Evolutionary conservation across 179 eudicot species (phyloP), one percentile per base, ranked within the genome.

Genomic region (Amaranthus tricolor): DNA sequence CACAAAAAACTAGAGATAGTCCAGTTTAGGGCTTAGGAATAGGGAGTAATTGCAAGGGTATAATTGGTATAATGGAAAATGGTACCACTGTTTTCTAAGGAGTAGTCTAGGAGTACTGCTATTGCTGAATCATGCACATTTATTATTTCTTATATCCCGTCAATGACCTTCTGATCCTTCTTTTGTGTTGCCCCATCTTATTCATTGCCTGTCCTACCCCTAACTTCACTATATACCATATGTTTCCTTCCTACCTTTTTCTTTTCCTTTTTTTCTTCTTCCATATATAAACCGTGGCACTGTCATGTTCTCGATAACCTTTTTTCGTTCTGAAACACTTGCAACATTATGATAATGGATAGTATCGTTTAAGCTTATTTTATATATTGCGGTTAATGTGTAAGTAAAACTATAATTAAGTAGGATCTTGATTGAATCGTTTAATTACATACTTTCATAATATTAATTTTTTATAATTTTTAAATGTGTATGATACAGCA

Each of bases 151-250:
- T 19, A 17, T 45, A 58, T 59, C 75, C 44, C 75, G 47, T 59
- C 75, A 45, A 57, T 59, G 73, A 31, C 73, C 73, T 70, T 53
- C 73, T 70, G 51, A 70, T 70, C 73, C 73, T 70, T 70, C 62
- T 70, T 62, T 54, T 54, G 43, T 70, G 21, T 62, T 70, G 12
- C 66, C 75, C 75, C 66, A 60, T 58, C 75, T 72, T 45, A 58
- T 72, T 72, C 60, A 72, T 72, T 72, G 75, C 75, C 7, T 19
- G 43, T 53, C 9, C 56, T 31, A 4, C 40, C 40, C 40, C 40
- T 31, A 59, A 43, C 75, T 59, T 72, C 20, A 48, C 10, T 60
- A 58, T 47, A 43, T 17, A 44, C 63, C 71, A 67, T 50, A 19
- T 72, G 54, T 47, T 58, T 19, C 63, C 17, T 4, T 56, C 17